These are phyloP conservation scores for Trichocladium uniseriatum DNA, from an alignment of 495 filamentous ascomycete genomes.

Conservation along the genomic window DNA sequence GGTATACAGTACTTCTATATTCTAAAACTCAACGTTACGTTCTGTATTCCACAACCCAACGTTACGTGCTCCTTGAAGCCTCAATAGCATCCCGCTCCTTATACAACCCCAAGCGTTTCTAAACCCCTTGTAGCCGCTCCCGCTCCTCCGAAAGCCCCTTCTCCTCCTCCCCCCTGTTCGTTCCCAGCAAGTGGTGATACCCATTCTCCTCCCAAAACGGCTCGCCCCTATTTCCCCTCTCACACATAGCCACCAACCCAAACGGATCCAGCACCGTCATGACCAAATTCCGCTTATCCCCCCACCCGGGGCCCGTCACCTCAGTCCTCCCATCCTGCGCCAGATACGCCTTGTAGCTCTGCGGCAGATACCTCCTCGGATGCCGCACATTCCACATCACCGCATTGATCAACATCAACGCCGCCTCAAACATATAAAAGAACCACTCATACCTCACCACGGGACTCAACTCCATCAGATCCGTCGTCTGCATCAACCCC, in stretches of 20 bases:
- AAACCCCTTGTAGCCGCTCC: too few relatives aligned
- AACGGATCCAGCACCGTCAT: constrained; percentile 59
- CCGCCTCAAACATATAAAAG: constrained; percentile 63
- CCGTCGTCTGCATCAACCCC: constrained; percentile 20
- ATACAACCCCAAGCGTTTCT: too few relatives aligned
- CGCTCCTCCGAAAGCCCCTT: neutral
- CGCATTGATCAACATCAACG: constrained; percentile 54
- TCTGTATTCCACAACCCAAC: too few relatives aligned
- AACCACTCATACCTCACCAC: constrained; percentile 59
- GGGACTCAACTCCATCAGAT: constrained; percentile 37
- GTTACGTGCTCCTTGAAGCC: too few relatives aligned
- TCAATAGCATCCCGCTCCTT: too few relatives aligned
- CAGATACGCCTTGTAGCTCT: constrained; percentile 54
- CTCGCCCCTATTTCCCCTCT: constrained; percentile 26
- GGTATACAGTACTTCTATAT: too few relatives aligned
- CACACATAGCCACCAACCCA: constrained; percentile 48
- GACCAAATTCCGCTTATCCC: constrained; percentile 44
- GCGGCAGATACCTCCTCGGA: constrained; percentile 52
- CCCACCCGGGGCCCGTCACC: constrained; percentile 53
- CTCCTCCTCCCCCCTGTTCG: neutral
- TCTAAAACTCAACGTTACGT: too few relatives aligned
- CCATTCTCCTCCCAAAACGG: constrained; percentile 1
- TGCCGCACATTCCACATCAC: constrained; percentile 54
- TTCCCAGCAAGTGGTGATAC: neutral
- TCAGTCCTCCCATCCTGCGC: constrained; percentile 57